phyloP scores from a whole-genome alignment of 192 early-diverging fungal species.

The Cetraspora pellucida region DNA sequence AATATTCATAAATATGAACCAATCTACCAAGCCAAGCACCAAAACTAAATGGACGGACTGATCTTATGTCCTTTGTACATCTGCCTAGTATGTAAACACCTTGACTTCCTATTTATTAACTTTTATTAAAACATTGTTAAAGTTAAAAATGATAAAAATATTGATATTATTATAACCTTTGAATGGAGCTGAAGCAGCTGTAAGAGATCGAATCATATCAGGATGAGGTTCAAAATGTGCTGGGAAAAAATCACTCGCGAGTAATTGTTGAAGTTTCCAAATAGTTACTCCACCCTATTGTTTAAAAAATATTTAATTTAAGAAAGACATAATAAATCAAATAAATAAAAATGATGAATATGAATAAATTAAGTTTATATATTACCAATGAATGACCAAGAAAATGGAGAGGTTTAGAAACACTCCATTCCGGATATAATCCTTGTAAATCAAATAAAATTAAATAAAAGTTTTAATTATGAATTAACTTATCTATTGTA shows the following conservation, averaged over 20 bases:
- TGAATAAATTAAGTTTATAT: background rate
- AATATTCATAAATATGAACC: conserved; percentile 24
- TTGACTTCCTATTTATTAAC: conserved; percentile 10
- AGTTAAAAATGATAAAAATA: no score
- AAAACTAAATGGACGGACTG: conserved; percentile 16
- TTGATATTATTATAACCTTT: background rate
- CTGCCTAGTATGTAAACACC: background rate
- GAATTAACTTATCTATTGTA: background rate
- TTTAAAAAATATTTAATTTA: background rate
- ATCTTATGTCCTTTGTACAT: background rate
- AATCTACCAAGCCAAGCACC: conserved; percentile 24
- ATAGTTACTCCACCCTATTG: conserved; percentile 19
- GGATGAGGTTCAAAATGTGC: background rate
- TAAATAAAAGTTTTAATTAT: no score
- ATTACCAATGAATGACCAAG: conserved; percentile 26
- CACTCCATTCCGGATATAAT: conserved; percentile 30
- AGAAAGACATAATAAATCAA: background rate
- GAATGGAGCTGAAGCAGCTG: conserved; percentile 13
- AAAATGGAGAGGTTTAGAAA: conserved; percentile 25
- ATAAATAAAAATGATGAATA: background rate
- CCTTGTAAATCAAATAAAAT: no score
- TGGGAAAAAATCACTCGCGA: conserved; percentile 2
- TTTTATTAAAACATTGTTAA: no score
- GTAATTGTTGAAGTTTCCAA: conserved; percentile 29
- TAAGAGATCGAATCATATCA: conserved; percentile 23